Evolutionary conservation across 2,329 filamentous ascomycete genomes (phyloP), one percentile per base, ranked within the genome.

Genomic region (Aureobasidium sp.): DNA sequence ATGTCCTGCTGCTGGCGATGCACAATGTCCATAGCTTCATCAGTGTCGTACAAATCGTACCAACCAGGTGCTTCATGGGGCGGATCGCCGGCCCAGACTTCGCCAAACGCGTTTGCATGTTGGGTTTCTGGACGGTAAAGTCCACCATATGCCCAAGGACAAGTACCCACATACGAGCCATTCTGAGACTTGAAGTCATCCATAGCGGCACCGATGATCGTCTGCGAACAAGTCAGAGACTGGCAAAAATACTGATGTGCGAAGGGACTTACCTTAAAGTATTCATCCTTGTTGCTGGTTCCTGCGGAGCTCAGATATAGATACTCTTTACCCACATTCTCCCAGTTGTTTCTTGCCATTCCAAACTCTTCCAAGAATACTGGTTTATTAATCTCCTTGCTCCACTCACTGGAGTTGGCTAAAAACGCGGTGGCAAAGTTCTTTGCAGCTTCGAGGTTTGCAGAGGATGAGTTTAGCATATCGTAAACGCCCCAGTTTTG

Each of bases 51-150:
- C 45, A 76, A 41, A 64, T 75, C 74, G 58, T 76, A 76, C 74
- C 74, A 76, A 0, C 74, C 74, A 0, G 74, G 73, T 5, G 66
- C 66, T 64, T 76, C 74, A 61, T 76, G 74, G 0, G 74, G 74
- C 20, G 74, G 74, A 55, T 76, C 74, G 3, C 74, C 74, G 0
- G 74, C 74, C 74, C 74, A 76, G 0, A 76, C 69, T 70, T 75
- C 74, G 2, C 73, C 74, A 61, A 76, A 75, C 6, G 70, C 70
- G 64, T 76, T 74, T 8, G 67, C 67, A 36, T 67, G 58, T 63
- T 76, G 71, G n/a, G 72, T 74, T 62, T 76, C 74, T 0, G 74
- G 74, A 1, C 74, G 67, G 62, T 71, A 76, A 2, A 73, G 62
- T 5, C 74, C 74, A n/a, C 74, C 73, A 62, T 76, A 76, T 2